Base-by-base conservation (phyloP, 108 stramenopile genomes). In the Aurantiochytrium sp. region DNA sequence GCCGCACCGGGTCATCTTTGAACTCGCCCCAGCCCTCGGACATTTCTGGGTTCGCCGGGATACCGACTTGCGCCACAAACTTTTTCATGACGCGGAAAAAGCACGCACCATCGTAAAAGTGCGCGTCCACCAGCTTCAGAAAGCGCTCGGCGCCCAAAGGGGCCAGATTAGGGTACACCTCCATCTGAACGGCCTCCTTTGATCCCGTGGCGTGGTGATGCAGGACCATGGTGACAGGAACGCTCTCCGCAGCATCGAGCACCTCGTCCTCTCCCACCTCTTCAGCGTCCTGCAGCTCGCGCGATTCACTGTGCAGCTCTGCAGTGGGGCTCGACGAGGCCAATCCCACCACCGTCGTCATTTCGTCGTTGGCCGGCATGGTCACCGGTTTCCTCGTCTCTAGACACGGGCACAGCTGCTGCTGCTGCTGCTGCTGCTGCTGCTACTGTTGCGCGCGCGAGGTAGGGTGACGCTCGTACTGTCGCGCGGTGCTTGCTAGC, bases 1-100 rank as follows among this genome's bases (percentile, higher is more conserved):
- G 6, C 18, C 29, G 87, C 44, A 58, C 76, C 51, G 87, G 76
- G 47, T 90, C 90, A 53, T 90, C 90, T 5, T 25, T 25, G 76
- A 90, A 76, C 59, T 42, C 25, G 51, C 42, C 6, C 71, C 49
- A 83, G 49, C 49, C 76, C 76, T 47, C 76, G 25, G 76, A 88
- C 29, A 29, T 88, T 10, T 8, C 59, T 21, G 87, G 58, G 2
- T 88, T 59, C 28, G 87, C 59, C 16, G 87, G 87, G 60, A 88
- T 88, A 8, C 87, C 87, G n/a, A 60, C 58, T 59, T 88, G 87
- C 42, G 59, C 87, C 4, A 88, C 87, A 60, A 88, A 88, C 28
- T 60, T 60, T 14, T 28, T 28, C 25, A 90, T 88, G 57, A 90
- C 90, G 42, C 90, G 59, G 51, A 90, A 90, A 69, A 90, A 90